Evolutionary conservation across 1,139 yeast species (phyloP), one percentile per base, ranked within the genome.

Genomic region (Suhomyces bribrorum): DNA sequence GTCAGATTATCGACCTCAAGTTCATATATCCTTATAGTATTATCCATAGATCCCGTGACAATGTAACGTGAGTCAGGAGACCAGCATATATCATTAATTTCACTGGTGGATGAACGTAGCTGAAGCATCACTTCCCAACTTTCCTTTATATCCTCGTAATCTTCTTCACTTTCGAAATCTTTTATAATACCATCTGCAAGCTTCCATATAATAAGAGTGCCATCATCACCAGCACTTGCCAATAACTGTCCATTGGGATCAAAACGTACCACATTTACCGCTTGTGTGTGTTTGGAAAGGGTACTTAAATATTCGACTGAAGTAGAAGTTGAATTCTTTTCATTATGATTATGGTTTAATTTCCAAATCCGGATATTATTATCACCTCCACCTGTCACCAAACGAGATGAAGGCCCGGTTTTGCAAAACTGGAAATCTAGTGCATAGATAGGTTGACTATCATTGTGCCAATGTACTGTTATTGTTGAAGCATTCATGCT

Each of bases 151-250:
- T 81, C 87, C 26, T 64, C 69, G 37, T 73, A 79, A 8, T 64
- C 66, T 14, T 67, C 75, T 13, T 75, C 77, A 11, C 59, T 66
- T 2, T 84, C 86, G 55, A 82, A 78, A 29, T 81, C 86, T 44
- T 69, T 69, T 3, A 75, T 66, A 4, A 77, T 64, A 4, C 65
- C 64, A 30, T 79, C 84, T 14, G 81, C 70, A 18, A 74, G 66
- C 31, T 69, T 70, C 98, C 98, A 92, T 26, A 92, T 61, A 45
- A 90, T 70, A 13, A 92, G 74, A 8, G 84, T 79, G 1, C 98
- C 98, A 57, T 92, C 98, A 56, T 92, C 99, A 2, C 97, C 95
- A 0, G 96, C 97, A 0, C 94, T 77, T 0, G 97, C 98, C 26
- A 92, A 64, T 8, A 75, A 48, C 26, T 74, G 71, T 0, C 94